These are phyloP conservation scores for Hyaloscypha finlandica DNA, from an alignment of 495 filamentous ascomycete species.

Conservation along the genomic window DNA sequence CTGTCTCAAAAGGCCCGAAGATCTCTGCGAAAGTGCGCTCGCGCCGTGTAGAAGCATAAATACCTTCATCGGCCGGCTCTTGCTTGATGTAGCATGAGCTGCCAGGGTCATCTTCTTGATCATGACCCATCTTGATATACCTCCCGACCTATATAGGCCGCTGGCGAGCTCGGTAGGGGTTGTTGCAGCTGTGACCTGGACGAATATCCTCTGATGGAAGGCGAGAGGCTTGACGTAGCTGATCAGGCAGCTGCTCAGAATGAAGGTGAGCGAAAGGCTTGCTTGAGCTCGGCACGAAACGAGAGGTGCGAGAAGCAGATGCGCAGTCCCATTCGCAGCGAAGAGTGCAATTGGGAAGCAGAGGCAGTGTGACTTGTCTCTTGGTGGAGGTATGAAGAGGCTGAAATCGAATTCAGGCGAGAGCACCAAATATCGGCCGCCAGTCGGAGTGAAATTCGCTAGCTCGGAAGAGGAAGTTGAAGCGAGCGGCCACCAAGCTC, in stretches of 20 bases:
- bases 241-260: not conserved
- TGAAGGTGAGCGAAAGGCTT: not conserved
- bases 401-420: not conserved
- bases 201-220: conserved; percentile 6
- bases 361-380: not conserved
- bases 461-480: not conserved
- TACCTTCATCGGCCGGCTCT: conserved; percentile 15
- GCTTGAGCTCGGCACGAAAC: not conserved
- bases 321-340: not conserved
- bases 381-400: not conserved
- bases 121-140: conserved; percentile 5
- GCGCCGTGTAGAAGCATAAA: conserved; percentile 16
- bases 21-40: not conserved
- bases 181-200: not conserved
- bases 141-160: not conserved
- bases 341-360: not conserved
- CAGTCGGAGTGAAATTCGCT: not conserved
- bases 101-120: not conserved
- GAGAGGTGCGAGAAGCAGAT: not conserved
- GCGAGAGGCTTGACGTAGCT: not conserved
- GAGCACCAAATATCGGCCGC: not conserved
- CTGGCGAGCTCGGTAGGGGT: not conserved
- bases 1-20: not conserved
- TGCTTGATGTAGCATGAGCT: not conserved
- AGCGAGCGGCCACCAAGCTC: not conserved